Evolutionary conservation across 2,329 filamentous ascomycete species (phyloP), one percentile per base, ranked within the genome.

Genomic region (Sarocladium oryzae): DNA sequence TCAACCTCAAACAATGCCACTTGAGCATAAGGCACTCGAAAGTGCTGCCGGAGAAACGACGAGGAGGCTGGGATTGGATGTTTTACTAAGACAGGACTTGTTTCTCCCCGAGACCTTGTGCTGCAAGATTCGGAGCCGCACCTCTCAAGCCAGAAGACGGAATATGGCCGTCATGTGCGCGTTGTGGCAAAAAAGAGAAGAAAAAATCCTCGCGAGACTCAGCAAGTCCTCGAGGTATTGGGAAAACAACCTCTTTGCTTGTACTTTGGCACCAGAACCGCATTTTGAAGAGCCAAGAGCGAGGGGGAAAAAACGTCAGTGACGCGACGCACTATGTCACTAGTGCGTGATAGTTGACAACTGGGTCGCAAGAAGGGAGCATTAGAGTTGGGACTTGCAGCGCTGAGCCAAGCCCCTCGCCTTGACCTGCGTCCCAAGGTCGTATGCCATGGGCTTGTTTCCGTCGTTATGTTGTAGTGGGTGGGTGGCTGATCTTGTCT

Each of bases 361-460:
- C 32, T 48, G 43, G 11, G 43, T 48, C 43, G 43, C 28, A 48
- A 48, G 16, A 48, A 43, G 43, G 43, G 43, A 48, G 43, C 28
- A 32, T 48, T 48, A 48, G 43, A 48, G 43, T 48, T 48, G 43
- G 43, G 16, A 33, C 43, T 48, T 48, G 43, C 43, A 48, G 24
- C 26, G 28, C 23, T 15, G 5, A 33, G 40, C 40, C 40, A 43
- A 43, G 40, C 21, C 40, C 40, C 21, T 43, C 40, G 40, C 40
- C 40, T 43, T 8, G 4, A 26, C 40, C 11, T 43, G 40, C 40
- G 23, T 43, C 23, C 21, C 23, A 43, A 43, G 13, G 28, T 30
- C 7, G 13, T 30, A 30, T 43, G 40, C 40, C 23, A 26, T 28
- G 40, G 15, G 11, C 11, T 28, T 15, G 23, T 43, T 11, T 7